Evolutionary conservation across 106 monocot species (phyloP), one percentile per base, ranked within the genome.

Genomic region (Agapanthus africanus): DNA sequence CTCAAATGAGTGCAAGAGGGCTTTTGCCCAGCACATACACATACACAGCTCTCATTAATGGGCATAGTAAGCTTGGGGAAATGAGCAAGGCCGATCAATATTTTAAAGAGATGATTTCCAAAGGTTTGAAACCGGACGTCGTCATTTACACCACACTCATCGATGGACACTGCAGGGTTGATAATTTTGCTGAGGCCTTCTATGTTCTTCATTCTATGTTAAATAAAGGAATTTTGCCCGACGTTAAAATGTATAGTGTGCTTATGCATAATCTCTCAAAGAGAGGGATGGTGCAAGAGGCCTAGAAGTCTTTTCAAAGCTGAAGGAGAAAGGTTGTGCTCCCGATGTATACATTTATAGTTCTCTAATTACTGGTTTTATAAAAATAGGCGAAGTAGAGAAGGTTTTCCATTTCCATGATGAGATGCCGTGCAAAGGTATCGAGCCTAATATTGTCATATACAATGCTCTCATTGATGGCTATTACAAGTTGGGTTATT

Each of bases 381-480:
- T 78, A 71, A 94, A 83, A 65, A 32, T 22, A 50, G 72, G 77
- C 54, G 77, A 90, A 60, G 46, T 74, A 22, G 69, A 78, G 8
- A 83, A 83, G 68, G 87, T 90, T 73, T 59, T 83, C 22, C 37
- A 42, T 19, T 67, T 94, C 22, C 69, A 66, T 75, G 71, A 81
- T 70, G 81, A 85, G 59, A 94, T 94, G 94, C 32, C 32, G 34
- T 37, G 23, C 16, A 75, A 81, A 64, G 83, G 87, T 36, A 41
- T 94, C 70, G 70, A 80, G 25, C 94, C 90, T 74, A 85, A 65
- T 71, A 80, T 94, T 50, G 69, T 90, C 13, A 87, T 77, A 7
- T 87, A 87, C 61, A 94, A 94, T 83, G 50, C 75, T 54, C 47
- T 94, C 28, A 74, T 94, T 33, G 83, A 87, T 78, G 94, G 94